Base-by-base conservation (phyloP, 345 rosid species). In the Limnanthes douglasii region DNA sequence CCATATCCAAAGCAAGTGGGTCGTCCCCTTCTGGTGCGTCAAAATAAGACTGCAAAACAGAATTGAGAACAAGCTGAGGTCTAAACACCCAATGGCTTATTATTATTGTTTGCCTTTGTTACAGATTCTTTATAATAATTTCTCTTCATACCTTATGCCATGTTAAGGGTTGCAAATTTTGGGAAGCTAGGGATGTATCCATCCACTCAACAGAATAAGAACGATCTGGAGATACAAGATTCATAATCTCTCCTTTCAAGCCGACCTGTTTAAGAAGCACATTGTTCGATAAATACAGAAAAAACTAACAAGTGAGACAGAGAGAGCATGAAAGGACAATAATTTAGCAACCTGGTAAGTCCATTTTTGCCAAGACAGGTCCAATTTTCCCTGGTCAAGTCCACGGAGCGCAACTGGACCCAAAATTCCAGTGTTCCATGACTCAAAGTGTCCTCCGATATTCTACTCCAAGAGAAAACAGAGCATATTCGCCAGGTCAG, bases 341-440 rank as follows among this genome's bases (percentile, higher is more conserved):
- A 0, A 39, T 19, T 58, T 19, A 20, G 34, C 11, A 31, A 86
- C 95, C 93, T 85, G 96, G 35, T 92, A 92, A 15, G 96, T 92
- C 96, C 99, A 92, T 37, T 78, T 81, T 49, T 82, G 85, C 93
- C 93, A 67, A 39, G 99, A 75, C 38, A 92, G 54, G 59, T 85
- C 96, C 73, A 62, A 56, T 64, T 85, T 85, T 39, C 94, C 99
- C 50, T 73, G 80, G 45, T 69, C 68, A 47, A 81, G 80, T 21
- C 99, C 96, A 30, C 72, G 94, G 33, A 92, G 50, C 51, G 85
- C 99, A 30, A 92, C 99, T 5, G 99, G 94, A 31, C 96, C 96
- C 2, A 75, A 72, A 69, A 90, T 80, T 49, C 96, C 99, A 0
- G 94, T 85, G 45, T 66, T 75, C 96, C 96, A 85, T 26, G 86